Base-by-base conservation (phyloP, 2,329 filamentous ascomycete species). In the Pseudogymnoascus sp. region DNA sequence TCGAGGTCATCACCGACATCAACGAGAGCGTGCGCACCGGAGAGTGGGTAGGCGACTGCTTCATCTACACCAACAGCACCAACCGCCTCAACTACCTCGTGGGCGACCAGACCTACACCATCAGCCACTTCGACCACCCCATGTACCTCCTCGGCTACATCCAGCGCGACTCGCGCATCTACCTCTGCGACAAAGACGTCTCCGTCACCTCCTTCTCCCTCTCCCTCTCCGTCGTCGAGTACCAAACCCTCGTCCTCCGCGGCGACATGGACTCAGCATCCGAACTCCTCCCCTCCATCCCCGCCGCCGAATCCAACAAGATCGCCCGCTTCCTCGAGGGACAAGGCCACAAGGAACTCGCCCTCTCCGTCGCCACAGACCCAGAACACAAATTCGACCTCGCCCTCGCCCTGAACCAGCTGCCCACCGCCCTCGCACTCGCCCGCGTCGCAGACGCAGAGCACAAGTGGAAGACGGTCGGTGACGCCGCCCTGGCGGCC, bases 391-490 rank as follows among this genome's bases (percentile, higher is more conserved):
- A 96, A 74, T 97, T 99, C 71, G 95, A 99, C 65, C 84, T 99
- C 21, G 89, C 95, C 0, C 81, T 99, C 33, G 83, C 86, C 2
- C 82, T 99, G 47, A 91, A 88, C 70, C 89, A 95, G 67, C 84
- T 97, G 13, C 84, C 93, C 42, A 90, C 93, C 71, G 93, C 93
- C 0, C 83, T 96, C 2, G 87, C 92, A 65, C 86, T 97, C 61
- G 93, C 95, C 6, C 84, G 87, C 42, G 82, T 89, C 74, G 89
- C 91, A 10, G 89, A 97, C 67, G 90, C 87, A 1, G 95, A 97
- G 75, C 93, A 97, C 78, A 96, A 96, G 78, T 99, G 95, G 95
- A 97, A 97, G 83, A 93, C 87, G 3, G 91, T 99, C 4, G 95
- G 95, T 65, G 95, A 99, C 70, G 90, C 93, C 1, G 95, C 95